Evolutionary conservation across 2,329 filamentous ascomycete genomes (phyloP).

Genomic region (Daldinia sp.): DNA sequence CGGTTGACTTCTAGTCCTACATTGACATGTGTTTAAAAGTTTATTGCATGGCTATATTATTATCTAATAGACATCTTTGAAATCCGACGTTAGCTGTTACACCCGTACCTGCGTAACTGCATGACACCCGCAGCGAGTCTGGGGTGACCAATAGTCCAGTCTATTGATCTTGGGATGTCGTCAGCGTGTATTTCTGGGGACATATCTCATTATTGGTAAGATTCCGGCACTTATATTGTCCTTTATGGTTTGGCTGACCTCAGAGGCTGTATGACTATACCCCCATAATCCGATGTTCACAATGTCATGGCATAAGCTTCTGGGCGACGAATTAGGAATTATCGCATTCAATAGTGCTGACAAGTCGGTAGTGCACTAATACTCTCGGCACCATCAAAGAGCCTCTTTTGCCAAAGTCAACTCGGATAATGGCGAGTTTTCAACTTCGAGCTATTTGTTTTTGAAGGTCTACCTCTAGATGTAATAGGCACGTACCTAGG

Average conservation of each 20-base stretch:
- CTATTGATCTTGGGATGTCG: neutral
- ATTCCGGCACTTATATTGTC: neutral
- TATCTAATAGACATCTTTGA: neutral
- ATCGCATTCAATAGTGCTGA: slow-evolving; percentile 12
- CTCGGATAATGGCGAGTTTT: neutral
- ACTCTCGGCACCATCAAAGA: neutral
- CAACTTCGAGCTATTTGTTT: neutral
- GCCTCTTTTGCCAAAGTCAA: neutral
- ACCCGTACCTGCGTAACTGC: neutral
- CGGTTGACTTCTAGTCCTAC: neutral
- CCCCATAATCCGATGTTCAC: neutral
- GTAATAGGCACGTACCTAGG: too few relatives aligned
- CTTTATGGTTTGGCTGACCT: slow-evolving; percentile 10
- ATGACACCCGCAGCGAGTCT: neutral
- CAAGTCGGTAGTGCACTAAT: neutral
- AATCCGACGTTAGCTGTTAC: neutral
- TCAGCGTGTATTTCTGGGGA: neutral
- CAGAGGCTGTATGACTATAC: neutral
- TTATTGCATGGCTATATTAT: neutral
- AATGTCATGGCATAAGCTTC: slow-evolving; percentile 1
- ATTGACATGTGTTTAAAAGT: neutral
- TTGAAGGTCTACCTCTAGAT: neutral
- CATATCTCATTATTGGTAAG: slow-evolving; percentile 11
- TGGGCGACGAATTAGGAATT: neutral
- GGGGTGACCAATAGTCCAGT: neutral